Evolutionary conservation across 306 rosid genomes (phyloP).

Genomic region (Argentina anserina): DNA sequence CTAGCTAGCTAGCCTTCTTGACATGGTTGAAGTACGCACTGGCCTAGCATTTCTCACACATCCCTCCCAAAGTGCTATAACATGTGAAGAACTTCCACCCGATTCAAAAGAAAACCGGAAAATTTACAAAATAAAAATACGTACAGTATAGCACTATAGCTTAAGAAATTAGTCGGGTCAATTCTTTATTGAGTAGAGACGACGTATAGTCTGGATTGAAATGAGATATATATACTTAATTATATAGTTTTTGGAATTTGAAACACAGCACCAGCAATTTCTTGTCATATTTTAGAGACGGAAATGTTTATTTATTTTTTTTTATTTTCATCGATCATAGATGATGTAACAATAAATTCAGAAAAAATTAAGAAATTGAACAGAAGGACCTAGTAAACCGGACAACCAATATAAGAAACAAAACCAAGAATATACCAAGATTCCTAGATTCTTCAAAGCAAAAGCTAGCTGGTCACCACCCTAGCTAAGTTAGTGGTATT

Average conservation of each 20-base stretch:
- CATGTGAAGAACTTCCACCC: background rate
- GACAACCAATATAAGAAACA: slow-evolving; percentile 16
- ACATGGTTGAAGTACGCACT: background rate
- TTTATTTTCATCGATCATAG: background rate
- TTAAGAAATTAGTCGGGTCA: too few species aligned
- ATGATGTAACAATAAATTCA: background rate
- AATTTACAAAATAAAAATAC: background rate
- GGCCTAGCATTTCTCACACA: background rate
- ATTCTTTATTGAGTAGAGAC: background rate
- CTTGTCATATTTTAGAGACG: background rate
- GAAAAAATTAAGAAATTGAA: background rate
- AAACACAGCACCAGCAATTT: background rate
- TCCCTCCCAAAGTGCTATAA: background rate
- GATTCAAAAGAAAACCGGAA: background rate
- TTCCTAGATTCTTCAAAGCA: slow-evolving; percentile 42
- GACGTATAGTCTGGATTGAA: background rate
- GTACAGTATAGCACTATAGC: too few species aligned
- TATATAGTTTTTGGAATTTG: background rate
- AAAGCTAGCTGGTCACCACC: slow-evolving; percentile 27
- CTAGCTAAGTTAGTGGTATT: background rate
- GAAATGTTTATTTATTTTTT: background rate
- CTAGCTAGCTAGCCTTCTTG: background rate
- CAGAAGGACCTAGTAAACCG: slow-evolving; percentile 4
- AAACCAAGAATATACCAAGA: slow-evolving; percentile 38
- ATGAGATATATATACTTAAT: too few species aligned